Conservation (phyloP, 23 red algal species). For the Agarophyton chilense region DNA sequence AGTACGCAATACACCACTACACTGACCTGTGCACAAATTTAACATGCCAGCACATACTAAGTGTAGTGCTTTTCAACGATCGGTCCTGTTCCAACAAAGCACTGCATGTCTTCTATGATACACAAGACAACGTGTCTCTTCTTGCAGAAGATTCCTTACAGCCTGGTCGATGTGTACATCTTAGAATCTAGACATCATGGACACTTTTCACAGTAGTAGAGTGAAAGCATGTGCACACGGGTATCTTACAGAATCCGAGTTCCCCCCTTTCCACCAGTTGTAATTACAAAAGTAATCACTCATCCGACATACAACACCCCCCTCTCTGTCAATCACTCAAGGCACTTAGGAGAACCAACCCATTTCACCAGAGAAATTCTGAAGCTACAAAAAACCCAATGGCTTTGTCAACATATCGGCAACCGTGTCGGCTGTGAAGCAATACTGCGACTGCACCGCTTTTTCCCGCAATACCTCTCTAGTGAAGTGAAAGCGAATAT, state of each 20-base stretch:
- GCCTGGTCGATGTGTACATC: neutral
- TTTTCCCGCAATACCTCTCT: constrained; percentile 21
- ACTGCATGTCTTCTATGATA: too few relatives aligned
- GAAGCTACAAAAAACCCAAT: neutral
- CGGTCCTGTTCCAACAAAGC: too few relatives aligned
- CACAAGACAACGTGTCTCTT: too few relatives aligned
- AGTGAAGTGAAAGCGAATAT: neutral
- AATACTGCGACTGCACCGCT: neutral
- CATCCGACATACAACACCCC: neutral
- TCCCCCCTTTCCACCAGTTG: too few relatives aligned
- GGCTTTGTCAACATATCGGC: constrained; percentile 19
- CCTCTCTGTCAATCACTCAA: neutral
- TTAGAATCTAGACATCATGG: too few relatives aligned
- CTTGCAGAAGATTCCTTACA: too few relatives aligned
- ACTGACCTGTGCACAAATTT: too few relatives aligned
- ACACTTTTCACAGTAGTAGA: too few relatives aligned
- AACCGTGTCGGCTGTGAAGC: neutral
- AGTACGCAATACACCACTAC: too few relatives aligned
- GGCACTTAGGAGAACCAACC: neutral
- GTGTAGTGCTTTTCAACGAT: neutral
- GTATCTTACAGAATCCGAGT: too few relatives aligned
- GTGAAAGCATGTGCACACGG: too few relatives aligned
- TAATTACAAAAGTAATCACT: too few relatives aligned
- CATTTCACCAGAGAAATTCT: neutral
- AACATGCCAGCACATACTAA: neutral